phyloP scores from a whole-genome alignment of 2,329 filamentous ascomycete species.

The Penicillium hesseltinei region DNA sequence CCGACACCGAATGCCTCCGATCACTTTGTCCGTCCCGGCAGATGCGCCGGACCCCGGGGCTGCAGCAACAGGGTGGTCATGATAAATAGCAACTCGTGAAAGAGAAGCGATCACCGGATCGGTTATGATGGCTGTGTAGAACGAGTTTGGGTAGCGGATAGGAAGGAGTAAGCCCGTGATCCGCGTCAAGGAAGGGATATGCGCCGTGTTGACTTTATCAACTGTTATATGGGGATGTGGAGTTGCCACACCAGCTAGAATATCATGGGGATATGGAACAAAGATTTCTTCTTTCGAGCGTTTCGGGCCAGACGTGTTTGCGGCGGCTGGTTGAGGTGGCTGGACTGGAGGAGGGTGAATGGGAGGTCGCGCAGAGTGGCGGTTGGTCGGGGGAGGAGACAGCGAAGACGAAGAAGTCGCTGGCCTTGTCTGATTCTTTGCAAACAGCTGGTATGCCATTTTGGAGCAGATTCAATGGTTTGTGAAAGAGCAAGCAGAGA shows the following conservation, averaged over 20 bases:
- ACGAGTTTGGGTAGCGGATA: slow-evolving; percentile 59
- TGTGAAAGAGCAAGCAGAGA: slow-evolving; percentile 4
- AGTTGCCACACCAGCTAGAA: slow-evolving; percentile 30
- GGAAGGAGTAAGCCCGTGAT: slow-evolving; percentile 60
- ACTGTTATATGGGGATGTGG: slow-evolving; percentile 53
- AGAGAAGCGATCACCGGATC: slow-evolving; percentile 53
- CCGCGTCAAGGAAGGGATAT: slow-evolving; percentile 56
- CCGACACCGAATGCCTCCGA: slow-evolving; percentile 51
- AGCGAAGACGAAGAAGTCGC: slow-evolving; percentile 23
- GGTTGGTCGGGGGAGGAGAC: slow-evolving; percentile 18
- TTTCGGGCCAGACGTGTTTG: slow-evolving; percentile 26
- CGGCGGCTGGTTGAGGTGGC: slow-evolving; percentile 23
- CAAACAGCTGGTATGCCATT: slow-evolving; percentile 42
- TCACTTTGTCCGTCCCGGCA: slow-evolving; percentile 43
- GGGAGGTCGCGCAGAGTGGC: slow-evolving; percentile 25
- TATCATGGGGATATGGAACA: slow-evolving; percentile 32
- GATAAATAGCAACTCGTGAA: slow-evolving; percentile 60
- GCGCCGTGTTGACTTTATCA: slow-evolving; percentile 51
- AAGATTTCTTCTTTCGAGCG: slow-evolving; percentile 26
- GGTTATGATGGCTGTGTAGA: slow-evolving; percentile 60
- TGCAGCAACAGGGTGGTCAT: slow-evolving; percentile 43
- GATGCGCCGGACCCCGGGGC: slow-evolving; percentile 20
- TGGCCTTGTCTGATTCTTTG: slow-evolving; percentile 30
- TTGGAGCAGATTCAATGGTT: slow-evolving; percentile 4
- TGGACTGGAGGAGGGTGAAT: slow-evolving; percentile 33